These are phyloP conservation scores for Graphium sp. DNA, from an alignment of 2,329 filamentous ascomycete species.

Conservation along the genomic window DNA sequence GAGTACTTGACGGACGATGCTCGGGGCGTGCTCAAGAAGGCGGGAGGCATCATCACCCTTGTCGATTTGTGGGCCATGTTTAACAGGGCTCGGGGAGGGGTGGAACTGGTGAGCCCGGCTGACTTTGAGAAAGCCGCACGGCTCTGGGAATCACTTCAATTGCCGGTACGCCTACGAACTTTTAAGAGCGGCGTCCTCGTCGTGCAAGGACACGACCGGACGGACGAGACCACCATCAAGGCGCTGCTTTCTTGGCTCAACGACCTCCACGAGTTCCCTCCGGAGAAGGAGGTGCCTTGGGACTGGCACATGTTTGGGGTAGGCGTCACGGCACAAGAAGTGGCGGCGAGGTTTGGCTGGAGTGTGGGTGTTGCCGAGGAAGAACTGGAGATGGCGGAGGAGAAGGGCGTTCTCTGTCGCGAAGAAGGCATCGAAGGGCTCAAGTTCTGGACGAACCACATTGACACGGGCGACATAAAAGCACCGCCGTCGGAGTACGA, in stretches of 20 bases:
- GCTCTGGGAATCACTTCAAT: conserved; percentile 72
- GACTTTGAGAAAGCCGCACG: conserved; percentile 84
- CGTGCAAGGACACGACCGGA: conserved; percentile 75
- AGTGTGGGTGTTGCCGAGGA: conserved; percentile 91
- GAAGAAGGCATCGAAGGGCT: conserved; percentile 86
- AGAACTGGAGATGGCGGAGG: conserved; percentile 94
- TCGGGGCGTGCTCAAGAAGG: conserved; percentile 57
- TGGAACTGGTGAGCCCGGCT: conserved; percentile 79
- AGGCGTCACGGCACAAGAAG: conserved; percentile 79
- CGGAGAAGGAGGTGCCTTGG: conserved; percentile 50
- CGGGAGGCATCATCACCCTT: conserved; percentile 76
- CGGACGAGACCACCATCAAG: conserved; percentile 75
- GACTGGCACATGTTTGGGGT: conserved; percentile 65
- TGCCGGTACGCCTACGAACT: conserved; percentile 72
- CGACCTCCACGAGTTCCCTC: conserved; percentile 50
- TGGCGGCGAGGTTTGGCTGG: conserved; percentile 85
- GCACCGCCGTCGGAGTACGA: conserved; percentile 16
- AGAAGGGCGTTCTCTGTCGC: conserved; percentile 70
- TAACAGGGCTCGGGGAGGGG: conserved; percentile 81
- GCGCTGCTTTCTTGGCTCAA: conserved; percentile 63
- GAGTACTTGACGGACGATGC: conserved; percentile 82
- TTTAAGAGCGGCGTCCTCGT: conserved; percentile 94
- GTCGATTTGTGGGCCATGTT: conserved; percentile 92
- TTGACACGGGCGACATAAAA: conserved; percentile 25
- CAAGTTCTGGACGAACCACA: conserved; percentile 81